These are phyloP conservation scores for Allium cepa DNA, from an alignment of 106 monocot genomes.

Conservation along the genomic window DNA sequence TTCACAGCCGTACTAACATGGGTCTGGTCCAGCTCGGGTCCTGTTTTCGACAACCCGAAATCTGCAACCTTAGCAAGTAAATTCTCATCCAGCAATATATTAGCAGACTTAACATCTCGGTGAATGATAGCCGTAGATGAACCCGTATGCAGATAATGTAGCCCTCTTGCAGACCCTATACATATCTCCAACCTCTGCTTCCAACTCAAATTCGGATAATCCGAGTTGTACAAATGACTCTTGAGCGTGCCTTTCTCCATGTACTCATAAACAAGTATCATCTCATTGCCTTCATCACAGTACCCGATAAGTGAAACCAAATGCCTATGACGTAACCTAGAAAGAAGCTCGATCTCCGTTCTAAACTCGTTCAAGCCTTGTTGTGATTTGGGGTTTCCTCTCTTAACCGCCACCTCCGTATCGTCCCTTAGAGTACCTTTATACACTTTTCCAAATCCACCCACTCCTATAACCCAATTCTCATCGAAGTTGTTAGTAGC, in stretches of 20 bases:
- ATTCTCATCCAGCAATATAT: slow-evolving; percentile 60
- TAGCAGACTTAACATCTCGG: slow-evolving; percentile 71
- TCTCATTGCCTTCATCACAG: slow-evolving; percentile 66
- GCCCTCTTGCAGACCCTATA: slow-evolving; percentile 65
- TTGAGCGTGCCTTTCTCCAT: slow-evolving; percentile 71
- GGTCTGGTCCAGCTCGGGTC: slow-evolving; percentile 73
- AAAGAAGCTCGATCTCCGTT: slow-evolving; percentile 69
- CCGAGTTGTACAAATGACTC: slow-evolving; percentile 63
- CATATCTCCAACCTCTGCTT: slow-evolving; percentile 61
- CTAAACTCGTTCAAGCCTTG: slow-evolving; percentile 71
- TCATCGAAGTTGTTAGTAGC: slow-evolving; percentile 69
- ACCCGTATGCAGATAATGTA: slow-evolving; percentile 75
- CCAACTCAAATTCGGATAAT: slow-evolving; percentile 48
- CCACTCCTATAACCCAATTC: slow-evolving; percentile 66
- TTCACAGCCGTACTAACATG: slow-evolving; percentile 81
- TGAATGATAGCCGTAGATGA: slow-evolving; percentile 65
- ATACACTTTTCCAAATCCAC: slow-evolving; percentile 80
- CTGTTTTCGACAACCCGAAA: slow-evolving; percentile 69
- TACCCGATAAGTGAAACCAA: slow-evolving; percentile 70
- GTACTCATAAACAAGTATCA: slow-evolving; percentile 77
- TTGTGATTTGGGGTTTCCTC: slow-evolving; percentile 56
- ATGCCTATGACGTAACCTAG: slow-evolving; percentile 62
- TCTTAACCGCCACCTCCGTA: slow-evolving; percentile 55
- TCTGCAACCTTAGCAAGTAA: slow-evolving; percentile 72
- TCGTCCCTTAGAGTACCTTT: slow-evolving; percentile 55